Evolutionary conservation across 805 yeast species (phyloP).

Genomic region (Nakazawaea ernobii): DNA sequence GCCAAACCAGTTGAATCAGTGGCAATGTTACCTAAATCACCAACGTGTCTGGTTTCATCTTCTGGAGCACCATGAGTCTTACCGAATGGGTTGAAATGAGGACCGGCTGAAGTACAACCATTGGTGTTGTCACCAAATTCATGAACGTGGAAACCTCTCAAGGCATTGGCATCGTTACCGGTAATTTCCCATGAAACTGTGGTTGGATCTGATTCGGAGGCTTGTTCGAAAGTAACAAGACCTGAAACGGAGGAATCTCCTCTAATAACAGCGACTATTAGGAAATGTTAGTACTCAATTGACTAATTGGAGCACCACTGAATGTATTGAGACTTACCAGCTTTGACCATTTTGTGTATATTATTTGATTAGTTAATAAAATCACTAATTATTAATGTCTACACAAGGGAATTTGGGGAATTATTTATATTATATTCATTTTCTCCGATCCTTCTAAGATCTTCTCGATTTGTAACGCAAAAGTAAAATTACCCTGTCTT

Average conservation of each 20-base stretch:
- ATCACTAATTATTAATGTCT: background rate
- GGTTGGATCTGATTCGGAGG: slow-evolving; percentile 73
- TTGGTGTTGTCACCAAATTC: slow-evolving; percentile 98
- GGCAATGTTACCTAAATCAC: slow-evolving; percentile 92
- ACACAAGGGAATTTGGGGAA: background rate
- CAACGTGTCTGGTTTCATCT: slow-evolving; percentile 79
- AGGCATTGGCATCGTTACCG: slow-evolving; percentile 85
- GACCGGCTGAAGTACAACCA: slow-evolving; percentile 98
- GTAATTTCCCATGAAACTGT: slow-evolving; percentile 81
- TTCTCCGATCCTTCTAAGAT: too few relatives aligned
- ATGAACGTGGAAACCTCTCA: slow-evolving; percentile 97
- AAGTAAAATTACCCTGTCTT: too few relatives aligned
- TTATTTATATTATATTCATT: background rate
- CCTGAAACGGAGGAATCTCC: slow-evolving; percentile 93
- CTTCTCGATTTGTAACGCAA: too few relatives aligned
- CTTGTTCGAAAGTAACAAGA: slow-evolving; percentile 81
- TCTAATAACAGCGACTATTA: slow-evolving; percentile 84
- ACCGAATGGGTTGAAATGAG: slow-evolving; percentile 90
- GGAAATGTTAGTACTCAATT: background rate
- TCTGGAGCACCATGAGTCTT: slow-evolving; percentile 91
- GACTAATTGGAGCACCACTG: background rate
- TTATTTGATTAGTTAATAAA: background rate
- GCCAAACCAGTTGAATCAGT: slow-evolving; percentile 89
- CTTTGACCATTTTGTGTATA: slow-evolving; percentile 47
- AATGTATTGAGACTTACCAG: slow-evolving; percentile 40